Base-by-base conservation (phyloP, 140 eudicot genomes). In the Anethum foeniculum region DNA sequence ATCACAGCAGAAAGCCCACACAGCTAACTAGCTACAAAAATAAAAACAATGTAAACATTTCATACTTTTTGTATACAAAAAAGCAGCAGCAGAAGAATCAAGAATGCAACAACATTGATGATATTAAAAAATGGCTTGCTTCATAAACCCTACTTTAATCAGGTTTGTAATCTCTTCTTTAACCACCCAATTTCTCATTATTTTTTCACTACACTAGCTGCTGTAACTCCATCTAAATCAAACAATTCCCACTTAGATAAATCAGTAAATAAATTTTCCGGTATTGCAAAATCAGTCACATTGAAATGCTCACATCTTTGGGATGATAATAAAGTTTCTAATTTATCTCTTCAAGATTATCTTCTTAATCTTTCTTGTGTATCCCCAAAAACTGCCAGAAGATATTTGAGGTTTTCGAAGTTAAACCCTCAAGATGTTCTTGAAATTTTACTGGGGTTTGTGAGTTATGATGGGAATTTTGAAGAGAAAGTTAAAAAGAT, bases 381-480 rank as follows among this genome's bases (percentile, higher is more conserved):
- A 71, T 81, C 80, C 87, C 98, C 98, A 77, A 84, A 83, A 76
- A 85, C 32, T 69, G 76, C 84, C 71, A 95, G 97, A 25, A 90
- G 86, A 41, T 86, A 83, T 80, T 88, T 89, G 89, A 81, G 97
- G 48, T 76, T 88, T 36, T 79, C 81, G 15, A 86, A 54, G 43
- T 80, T 90, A 54, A 84, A 79, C 65, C 93, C 95, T 64, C 85
- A 88, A 69, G 86, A 94, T 87, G 83, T 92, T 58, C 90, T 85
- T 85, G 89, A 92, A 69, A 58, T 94, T 76, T 78, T 92, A 80
- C 18, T 90, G 88, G 88, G 91, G 58, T 92, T 85, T 80, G 86
- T 87, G 21, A 83, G 60, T 77, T 18, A 83, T 80, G 25, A 2
- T 49, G 83, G 73, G 30, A 86, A 83, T 41, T 88, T 48, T 51